Evolutionary conservation across 202 grass and related monocot genomes (phyloP), one percentile per base, ranked within the genome.

Genomic region (Setaria italica): DNA sequence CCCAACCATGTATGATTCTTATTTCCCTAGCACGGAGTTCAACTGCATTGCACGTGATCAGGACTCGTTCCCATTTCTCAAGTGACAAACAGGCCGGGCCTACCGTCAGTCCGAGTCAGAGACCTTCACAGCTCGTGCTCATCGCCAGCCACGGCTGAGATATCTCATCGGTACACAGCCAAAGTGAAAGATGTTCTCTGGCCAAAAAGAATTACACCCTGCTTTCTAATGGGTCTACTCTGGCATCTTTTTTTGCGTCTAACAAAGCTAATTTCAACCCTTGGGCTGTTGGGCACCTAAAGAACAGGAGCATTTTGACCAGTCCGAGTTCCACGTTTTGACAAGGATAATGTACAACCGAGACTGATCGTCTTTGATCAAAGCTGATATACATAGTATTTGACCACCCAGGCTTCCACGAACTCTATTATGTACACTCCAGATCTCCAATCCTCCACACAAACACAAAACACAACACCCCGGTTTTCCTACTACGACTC

Each of bases 371-470:
- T 69, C 21, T 16, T 54, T 67, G 54, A 84, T 80, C 76, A 76
- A 80, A 35, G 39, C 76, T 80, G 72, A 75, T 39, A 54, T 47
- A 76, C 54, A 11, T 80, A 58, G 42, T 20, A 74, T 47, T 7
- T 17, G 19, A 79, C 15, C 7, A 13, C 16, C 50, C 30, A 7
- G 32, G 6, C 50, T 25, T 62, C 4, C 21, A 1, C 21, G 1
- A 12, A 42, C 63, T 51, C 80, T 81, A 57, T 37, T 84, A 92
- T 80, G 80, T 82, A 93, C 80, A 87, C 43, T 19, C 65, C 56
- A 45, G 13, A 48, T 67, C 49, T 67, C 67, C 48, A 66, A 56
- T 8, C 17, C 17, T 62, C 34, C 74, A 50, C 30, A 25, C 47
- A 48, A 62, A 76, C 14, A 84, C 85, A 72, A 51, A 72, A 62